A percentile compares a stretch with the other conserved stretches of the same genome.
phyloP scores from a whole-genome alignment of 495 filamentous ascomycete species.

The Penicillium diatomitis region DNA sequence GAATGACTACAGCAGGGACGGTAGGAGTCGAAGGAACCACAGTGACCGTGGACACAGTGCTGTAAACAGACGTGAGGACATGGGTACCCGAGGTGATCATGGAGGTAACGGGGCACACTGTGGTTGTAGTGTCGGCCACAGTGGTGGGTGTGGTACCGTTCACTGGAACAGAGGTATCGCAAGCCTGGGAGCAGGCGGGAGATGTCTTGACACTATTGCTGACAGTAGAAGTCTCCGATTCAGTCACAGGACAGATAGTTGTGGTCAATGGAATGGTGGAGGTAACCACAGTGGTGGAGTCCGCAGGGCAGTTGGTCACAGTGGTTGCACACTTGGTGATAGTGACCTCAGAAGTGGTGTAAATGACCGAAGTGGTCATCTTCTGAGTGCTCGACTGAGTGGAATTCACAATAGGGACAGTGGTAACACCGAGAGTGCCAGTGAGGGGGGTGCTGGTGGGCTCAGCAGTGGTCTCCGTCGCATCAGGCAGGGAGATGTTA shows the following conservation, averaged over 20 bases:
- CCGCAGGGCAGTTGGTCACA: conserved; percentile 51
- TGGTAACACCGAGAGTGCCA: too few species aligned
- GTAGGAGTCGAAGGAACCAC: not conserved
- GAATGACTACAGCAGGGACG: not conserved
- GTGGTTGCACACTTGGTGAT: conserved; percentile 48
- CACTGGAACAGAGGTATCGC: not conserved
- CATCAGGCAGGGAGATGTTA: too few species aligned
- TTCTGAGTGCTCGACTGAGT: not conserved
- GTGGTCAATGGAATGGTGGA: conserved; percentile 44
- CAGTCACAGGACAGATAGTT: not conserved
- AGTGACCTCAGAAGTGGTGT: conserved; percentile 47
- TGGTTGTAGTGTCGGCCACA: not conserved
- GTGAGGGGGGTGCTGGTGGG: not conserved
- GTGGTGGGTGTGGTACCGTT: not conserved
- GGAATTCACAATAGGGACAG: too few species aligned
- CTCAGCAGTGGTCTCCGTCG: not conserved
- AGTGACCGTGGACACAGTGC: not conserved
- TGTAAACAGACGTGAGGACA: not conserved
- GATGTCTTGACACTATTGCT: not conserved
- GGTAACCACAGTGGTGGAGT: conserved; percentile 41
- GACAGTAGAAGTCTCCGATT: not conserved
- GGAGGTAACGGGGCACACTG: not conserved
- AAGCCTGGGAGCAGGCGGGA: not conserved
- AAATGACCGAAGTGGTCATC: conserved; percentile 51
- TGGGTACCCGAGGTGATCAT: not conserved